Evolutionary conservation across 345 rosid species (phyloP).

Genomic region (Aquilaria sinensis): DNA sequence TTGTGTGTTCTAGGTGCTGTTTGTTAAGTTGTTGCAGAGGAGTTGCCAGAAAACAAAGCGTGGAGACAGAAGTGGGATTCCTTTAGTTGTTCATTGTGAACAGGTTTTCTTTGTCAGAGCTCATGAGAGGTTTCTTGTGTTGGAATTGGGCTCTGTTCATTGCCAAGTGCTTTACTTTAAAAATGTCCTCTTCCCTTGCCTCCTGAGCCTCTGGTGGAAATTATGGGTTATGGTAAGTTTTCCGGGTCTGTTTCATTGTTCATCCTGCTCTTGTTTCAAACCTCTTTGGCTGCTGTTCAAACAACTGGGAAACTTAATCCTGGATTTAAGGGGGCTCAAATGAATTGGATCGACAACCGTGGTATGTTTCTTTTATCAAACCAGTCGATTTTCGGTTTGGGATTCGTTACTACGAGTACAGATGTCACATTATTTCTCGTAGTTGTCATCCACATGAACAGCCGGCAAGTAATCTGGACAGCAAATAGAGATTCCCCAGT

Average conservation of each 20-base stretch:
- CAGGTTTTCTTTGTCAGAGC: no score
- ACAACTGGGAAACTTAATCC: constrained; percentile 31
- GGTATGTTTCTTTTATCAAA: constrained; percentile 73
- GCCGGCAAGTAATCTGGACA: constrained; percentile 50
- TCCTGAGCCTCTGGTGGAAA: constrained; percentile 32
- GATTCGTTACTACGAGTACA: constrained; percentile 34
- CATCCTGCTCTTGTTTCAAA: constrained; percentile 20
- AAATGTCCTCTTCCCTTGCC: background rate
- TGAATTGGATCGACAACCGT: constrained; percentile 54
- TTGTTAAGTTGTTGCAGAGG: no score
- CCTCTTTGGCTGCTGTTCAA: constrained; percentile 33
- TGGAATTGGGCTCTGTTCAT: constrained; percentile 6
- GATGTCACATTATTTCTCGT: constrained; percentile 47
- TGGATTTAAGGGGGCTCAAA: constrained; percentile 53
- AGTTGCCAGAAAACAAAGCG: no score
- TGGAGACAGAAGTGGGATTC: no score
- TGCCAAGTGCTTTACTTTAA: background rate
- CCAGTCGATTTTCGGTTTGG: constrained; percentile 53
- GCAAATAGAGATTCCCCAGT: constrained; percentile 71
- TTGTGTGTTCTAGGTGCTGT: no score
- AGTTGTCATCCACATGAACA: constrained; percentile 42
- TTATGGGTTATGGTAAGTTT: constrained; percentile 11
- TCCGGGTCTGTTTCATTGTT: constrained; percentile 23
- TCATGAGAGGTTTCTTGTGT: background rate
- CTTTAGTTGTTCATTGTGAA: no score